These are phyloP conservation scores for Mycena capillaripes DNA, from an alignment of 768 basidiomycete genomes.

Conservation along the genomic window DNA sequence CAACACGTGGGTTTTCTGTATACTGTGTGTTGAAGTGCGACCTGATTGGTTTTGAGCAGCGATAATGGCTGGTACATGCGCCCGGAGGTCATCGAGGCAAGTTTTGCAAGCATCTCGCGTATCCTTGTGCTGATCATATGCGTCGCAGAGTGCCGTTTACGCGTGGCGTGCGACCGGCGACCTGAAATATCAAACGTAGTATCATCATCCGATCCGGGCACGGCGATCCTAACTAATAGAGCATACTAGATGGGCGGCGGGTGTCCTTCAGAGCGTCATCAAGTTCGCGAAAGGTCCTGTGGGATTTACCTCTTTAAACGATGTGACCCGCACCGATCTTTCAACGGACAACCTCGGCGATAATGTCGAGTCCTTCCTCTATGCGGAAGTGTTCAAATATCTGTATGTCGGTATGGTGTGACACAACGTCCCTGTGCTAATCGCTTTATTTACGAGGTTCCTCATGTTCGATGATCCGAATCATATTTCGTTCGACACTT, in stretches of 20 bases:
- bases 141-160: conserved; percentile 21
- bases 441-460: background rate
- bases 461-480: conserved; percentile 30
- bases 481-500: conserved; percentile 27
- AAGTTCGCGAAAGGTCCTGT: conserved; percentile 25
- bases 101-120: background rate
- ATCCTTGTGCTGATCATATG: background rate
- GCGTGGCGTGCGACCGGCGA: conserved; percentile 30
- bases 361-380: conserved; percentile 27
- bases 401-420: conserved; percentile 5
- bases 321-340: conserved; percentile 24
- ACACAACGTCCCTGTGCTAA: background rate
- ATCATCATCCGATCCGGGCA: background rate
- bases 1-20: conserved; percentile 15
- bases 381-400: conserved; percentile 29
- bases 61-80: conserved; percentile 31
- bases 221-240: background rate
- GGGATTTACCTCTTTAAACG: conserved; percentile 20
- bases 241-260: conserved; percentile 12
- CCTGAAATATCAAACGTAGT: conserved; percentile 25
- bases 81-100: conserved; percentile 29
- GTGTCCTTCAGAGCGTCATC: conserved; percentile 23
- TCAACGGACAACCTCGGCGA: conserved; percentile 30
- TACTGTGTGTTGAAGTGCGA: background rate
- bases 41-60: conserved; percentile 1